Conservation (phyloP, 1,139 yeast species). For the Sugiyamaella grinbergsii region DNA sequence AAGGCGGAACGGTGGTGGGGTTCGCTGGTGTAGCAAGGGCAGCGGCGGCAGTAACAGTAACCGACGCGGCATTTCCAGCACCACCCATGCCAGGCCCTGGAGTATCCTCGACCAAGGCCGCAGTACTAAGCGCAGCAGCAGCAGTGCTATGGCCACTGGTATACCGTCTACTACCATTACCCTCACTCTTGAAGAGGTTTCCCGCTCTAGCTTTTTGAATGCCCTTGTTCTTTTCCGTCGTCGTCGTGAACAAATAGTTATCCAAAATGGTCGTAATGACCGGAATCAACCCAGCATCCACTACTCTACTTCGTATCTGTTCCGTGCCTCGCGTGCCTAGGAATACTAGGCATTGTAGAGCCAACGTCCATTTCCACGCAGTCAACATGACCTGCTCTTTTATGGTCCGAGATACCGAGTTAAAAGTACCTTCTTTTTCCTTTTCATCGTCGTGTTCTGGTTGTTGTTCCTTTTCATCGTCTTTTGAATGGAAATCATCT, state of each 20-base stretch:
- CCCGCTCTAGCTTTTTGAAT: background rate
- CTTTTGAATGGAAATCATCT: conserved; percentile 24
- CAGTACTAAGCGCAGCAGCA: conserved; percentile 15
- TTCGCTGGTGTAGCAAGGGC: background rate
- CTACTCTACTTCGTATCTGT: conserved; percentile 77
- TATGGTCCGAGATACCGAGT: conserved; percentile 16
- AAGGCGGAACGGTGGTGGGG: background rate
- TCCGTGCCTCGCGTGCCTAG: conserved; percentile 95
- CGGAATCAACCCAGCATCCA: conserved; percentile 88
- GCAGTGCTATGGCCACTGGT: conserved; percentile 12
- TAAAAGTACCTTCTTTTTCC: no score
- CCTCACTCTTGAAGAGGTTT: background rate
- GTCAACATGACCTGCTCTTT: conserved; percentile 50
- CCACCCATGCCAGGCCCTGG: conserved; percentile 14
- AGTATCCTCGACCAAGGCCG: conserved; percentile 20
- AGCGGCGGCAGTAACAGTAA: conserved; percentile 12
- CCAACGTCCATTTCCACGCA: conserved; percentile 97
- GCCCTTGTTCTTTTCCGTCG: conserved; percentile 10
- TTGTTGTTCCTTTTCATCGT: no score
- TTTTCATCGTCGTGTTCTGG: no score
- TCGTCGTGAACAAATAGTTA: conserved; percentile 48
- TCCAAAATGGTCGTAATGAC: conserved; percentile 89
- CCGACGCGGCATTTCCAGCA: background rate
- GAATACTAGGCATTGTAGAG: conserved; percentile 87
- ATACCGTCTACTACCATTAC: conserved; percentile 1